phyloP scores from a whole-genome alignment of 148 eudicot genomes.

The Silene uniflora region DNA sequence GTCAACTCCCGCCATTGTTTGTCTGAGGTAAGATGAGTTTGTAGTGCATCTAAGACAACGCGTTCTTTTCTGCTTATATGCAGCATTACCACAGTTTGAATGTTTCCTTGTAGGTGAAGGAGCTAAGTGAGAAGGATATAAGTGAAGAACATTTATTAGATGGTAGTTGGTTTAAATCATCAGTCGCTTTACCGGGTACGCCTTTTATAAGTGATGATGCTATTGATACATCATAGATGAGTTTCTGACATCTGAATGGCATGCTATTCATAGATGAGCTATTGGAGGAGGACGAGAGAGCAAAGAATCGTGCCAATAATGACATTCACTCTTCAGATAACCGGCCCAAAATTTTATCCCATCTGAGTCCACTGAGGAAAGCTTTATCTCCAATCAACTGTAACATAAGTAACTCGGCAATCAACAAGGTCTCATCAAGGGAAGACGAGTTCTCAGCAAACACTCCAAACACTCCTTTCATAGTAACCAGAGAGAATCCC shows the following conservation, averaged over 20 bases:
- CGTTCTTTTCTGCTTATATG: background rate
- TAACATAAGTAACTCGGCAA: conserved; percentile 30
- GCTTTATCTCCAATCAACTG: conserved; percentile 56
- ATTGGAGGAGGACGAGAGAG: conserved; percentile 21
- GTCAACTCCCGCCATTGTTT: conserved; percentile 1
- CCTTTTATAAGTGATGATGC: background rate
- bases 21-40: conserved; percentile 9
- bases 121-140: conserved; percentile 11
- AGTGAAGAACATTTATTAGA: conserved; percentile 4
- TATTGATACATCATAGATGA: background rate
- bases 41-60: too few species aligned
- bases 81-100: background rate
- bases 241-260: background rate
- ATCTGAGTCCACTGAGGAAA: conserved; percentile 50
- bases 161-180: conserved; percentile 19
- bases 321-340: conserved; percentile 30
- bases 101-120: conserved; percentile 6
- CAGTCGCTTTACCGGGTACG: conserved; percentile 36
- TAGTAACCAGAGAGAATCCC: conserved; percentile 32
- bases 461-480: conserved; percentile 42
- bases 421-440: conserved; percentile 34
- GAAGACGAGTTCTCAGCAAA: conserved; percentile 30
- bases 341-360: conserved; percentile 31
- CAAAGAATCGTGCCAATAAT: conserved; percentile 13
- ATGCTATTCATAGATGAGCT: conserved; percentile 32